Base-by-base conservation (phyloP, 2,329 filamentous ascomycete species). In the Fusarium nodosum region DNA sequence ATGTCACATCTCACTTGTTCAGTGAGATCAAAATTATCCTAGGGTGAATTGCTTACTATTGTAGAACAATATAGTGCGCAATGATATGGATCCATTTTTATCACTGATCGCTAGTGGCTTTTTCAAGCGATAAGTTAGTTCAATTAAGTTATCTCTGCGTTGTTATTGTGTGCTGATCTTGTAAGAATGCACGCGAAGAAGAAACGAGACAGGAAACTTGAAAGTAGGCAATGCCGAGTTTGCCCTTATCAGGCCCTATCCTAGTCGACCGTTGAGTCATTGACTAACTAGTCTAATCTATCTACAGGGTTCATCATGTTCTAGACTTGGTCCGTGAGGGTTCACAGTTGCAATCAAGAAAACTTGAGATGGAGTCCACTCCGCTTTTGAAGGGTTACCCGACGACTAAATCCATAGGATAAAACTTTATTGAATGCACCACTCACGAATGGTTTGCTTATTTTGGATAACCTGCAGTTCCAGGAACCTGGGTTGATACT, bases 261-360 rank as follows among this genome's bases (percentile, higher is more conserved):
- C 26, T 57, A 57, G 46, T 34, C 26, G 24, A 46, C 60, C 38
- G 61, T 46, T 51, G 38, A 34, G 33, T 34, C 33, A 34, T 7
- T 15, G 15, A 16, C 36, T 38, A 20, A 10, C 36, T 38, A 20
- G 18, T n/a, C 16, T 33, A 13, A 11, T 33, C 31, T 33, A 36
- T 16, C 33, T 46, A 41, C 60, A 64, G 13, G 60, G 60, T 44
- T 26, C 30, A 31, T 1, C 28, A 10, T 8, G 52, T 47, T 51
- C 60, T 64, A 24, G 61, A 36, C 44, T 39, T 34, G 51, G 42
- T 46, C 46, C 16, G 24, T 24, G 30, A 48, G n/a, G 34, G n/a
- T 24, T 34, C 38, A 41, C 28, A 20, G 33, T 51, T 26, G 46
- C 46, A 50, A 9, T 24, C 22, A 22, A 30, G 22, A 46, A 39